Percentiles rank a stretch among this genome's conserved stretches.
Conservation (phyloP, 805 yeast species). For the Myxozyma kluyveri region DNA sequence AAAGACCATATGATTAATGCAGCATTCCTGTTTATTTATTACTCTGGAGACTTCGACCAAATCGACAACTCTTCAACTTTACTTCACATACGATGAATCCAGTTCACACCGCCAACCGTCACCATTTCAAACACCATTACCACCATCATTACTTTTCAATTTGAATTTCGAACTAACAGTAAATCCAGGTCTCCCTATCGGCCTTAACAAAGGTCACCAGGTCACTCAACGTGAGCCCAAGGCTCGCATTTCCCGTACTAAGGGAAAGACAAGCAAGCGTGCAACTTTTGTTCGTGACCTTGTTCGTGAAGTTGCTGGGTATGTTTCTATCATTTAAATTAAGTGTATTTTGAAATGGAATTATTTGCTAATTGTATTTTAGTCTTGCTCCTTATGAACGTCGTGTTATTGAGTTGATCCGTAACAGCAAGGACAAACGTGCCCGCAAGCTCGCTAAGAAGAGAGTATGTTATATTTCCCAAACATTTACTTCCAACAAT, state of each 20-base stretch:
- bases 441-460: conserved; percentile 99
- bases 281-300: conserved; percentile 91
- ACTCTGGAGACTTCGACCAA: too few relatives aligned
- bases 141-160: too few relatives aligned
- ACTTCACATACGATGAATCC: too few relatives aligned
- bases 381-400: conserved; percentile 98
- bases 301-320: conserved; percentile 93
- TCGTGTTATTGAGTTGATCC: conserved; percentile 98
- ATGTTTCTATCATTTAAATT: neutral
- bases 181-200: conserved; percentile 79
- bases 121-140: too few relatives aligned
- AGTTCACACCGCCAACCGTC: too few relatives aligned
- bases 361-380: neutral
- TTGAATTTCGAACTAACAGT: too few relatives aligned
- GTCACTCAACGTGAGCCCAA: conserved; percentile 80
- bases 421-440: conserved; percentile 99
- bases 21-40: too few relatives aligned
- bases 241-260: conserved; percentile 90
- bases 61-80: too few relatives aligned
- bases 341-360: neutral
- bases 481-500: neutral
- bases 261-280: conserved; percentile 96
- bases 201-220: conserved; percentile 99
- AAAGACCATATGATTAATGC: too few relatives aligned
- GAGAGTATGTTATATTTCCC: conserved; percentile 50